phyloP scores from a whole-genome alignment of 2,329 filamentous ascomycete genomes.

The Dothistroma septosporum region DNA sequence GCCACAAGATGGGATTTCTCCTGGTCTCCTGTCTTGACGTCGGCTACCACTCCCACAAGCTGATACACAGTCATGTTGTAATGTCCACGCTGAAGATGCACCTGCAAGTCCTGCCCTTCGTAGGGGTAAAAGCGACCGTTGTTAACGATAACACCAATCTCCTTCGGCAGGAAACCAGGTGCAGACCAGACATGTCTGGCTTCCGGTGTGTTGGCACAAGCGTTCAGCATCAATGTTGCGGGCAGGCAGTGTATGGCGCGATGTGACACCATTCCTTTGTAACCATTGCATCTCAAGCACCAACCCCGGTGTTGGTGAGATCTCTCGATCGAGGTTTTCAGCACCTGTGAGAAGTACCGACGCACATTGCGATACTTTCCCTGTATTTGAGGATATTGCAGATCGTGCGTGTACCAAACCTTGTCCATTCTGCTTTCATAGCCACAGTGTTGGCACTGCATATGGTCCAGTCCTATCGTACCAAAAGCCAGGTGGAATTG shows the following conservation, averaged over 20 bases:
- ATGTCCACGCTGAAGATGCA: conserved; percentile 72
- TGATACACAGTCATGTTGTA: conserved; percentile 87
- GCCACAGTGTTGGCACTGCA: conserved; percentile 79
- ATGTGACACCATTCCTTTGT: conserved; percentile 79
- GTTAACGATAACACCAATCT: conserved; percentile 88
- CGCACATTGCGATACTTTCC: conserved; percentile 30
- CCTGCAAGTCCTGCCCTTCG: conserved; percentile 81
- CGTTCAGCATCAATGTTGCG: conserved; percentile 80
- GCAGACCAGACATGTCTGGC: conserved; percentile 80
- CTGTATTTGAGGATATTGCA: conserved; percentile 67
- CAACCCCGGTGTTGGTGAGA: conserved; percentile 87
- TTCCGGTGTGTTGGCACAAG: conserved; percentile 68
- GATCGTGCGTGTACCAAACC: conserved; percentile 76
- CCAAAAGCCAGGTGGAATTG: conserved; percentile 70
- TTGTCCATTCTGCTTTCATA: conserved; percentile 80
- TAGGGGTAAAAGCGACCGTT: conserved; percentile 92
- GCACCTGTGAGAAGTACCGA: conserved; percentile 70
- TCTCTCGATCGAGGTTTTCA: conserved; percentile 89
- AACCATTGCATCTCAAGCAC: conserved; percentile 86
- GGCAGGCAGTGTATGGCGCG: conserved; percentile 81
- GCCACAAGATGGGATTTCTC: conserved; percentile 89
- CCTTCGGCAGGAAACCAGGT: conserved; percentile 85
- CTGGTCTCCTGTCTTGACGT: conserved; percentile 79
- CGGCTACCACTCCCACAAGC: conserved; percentile 80
- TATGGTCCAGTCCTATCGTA: conserved; percentile 67